Base-by-base conservation (phyloP, 306 rosid genomes). In the Albizia julibrissin region DNA sequence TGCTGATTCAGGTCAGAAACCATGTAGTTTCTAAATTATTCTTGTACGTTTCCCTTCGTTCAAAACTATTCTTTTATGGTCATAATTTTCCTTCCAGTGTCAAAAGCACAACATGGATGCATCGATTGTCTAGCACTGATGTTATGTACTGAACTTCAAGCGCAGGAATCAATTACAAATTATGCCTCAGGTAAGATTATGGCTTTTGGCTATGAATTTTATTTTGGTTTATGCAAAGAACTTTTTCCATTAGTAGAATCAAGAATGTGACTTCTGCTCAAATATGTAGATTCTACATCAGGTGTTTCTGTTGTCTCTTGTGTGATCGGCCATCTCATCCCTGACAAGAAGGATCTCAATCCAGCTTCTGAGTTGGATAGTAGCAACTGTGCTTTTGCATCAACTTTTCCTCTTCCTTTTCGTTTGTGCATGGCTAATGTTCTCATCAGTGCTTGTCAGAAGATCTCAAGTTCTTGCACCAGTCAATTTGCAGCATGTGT, bases 81-180 rank as follows among this genome's bases (percentile, higher is more conserved):
- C 76, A 64, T 67, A 76, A 47, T 15, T 77, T 83, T 49, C 62
- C 64, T 74, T 82, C 18, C 88, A 95, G 99, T 93, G 86, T 89
- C 92, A 69, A 92, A 85, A 87, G 91, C 90, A 71, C 98, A 95
- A 86, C 97, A 93, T 86, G 99, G 98, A 70, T 95, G 98, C 91
- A 95, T 92, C 75, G 95, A 92, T 87, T 91, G 97, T 82, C 88
- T 95, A 56, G 98, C 99, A 65, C 85, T 95, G 69, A 93, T 95
- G 98, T 84, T 93, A 84, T 93, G 92, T 83, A 89, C 92, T 71
- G 95, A 95, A 69, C 84, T 88, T 74, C 95, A 87, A 85, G 90
- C 86, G 79, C 72, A 79, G 66, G 83, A 86, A 76, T 86, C 91
- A 69, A 76, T 49, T 24, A 75, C 69, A 10, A 79, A 70, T 75